Conservation (phyloP, 2,329 filamentous ascomycete genomes). For the Lasiodiplodia hormozganensis region DNA sequence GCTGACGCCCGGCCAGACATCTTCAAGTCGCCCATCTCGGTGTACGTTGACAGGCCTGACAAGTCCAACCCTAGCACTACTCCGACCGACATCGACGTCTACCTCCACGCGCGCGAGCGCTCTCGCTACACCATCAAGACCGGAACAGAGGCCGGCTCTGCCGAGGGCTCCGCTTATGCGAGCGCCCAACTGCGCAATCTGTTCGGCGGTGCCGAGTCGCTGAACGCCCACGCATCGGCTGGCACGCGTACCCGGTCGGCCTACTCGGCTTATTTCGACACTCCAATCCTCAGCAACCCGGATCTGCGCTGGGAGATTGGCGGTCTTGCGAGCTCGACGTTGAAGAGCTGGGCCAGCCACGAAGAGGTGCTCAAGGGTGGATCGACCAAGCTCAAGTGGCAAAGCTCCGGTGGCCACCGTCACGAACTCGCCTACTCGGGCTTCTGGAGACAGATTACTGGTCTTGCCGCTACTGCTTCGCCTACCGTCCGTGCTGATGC, state of each 20-base stretch:
- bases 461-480: constrained; percentile 76
- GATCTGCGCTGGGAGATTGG: constrained; percentile 81
- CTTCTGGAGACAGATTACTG: constrained; percentile 88
- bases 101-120: constrained; percentile 78
- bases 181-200: constrained; percentile 89
- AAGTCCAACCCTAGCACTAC: constrained; percentile 72
- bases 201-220: constrained; percentile 89
- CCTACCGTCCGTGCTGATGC: constrained; percentile 83
- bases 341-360: constrained; percentile 93
- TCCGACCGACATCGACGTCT: constrained; percentile 81
- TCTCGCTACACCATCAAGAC: constrained; percentile 88
- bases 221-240: constrained; percentile 85
- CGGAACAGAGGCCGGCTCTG: constrained; percentile 91
- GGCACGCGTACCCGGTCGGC: constrained; percentile 91
- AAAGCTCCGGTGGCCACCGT: constrained; percentile 66
- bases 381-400: constrained; percentile 77
- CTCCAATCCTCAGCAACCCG: constrained; percentile 83
- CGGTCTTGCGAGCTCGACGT: constrained; percentile 79
- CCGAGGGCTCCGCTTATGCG: constrained; percentile 91
- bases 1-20: constrained; percentile 67
- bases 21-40: constrained; percentile 80
- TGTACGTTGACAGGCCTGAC: constrained; percentile 80
- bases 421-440: constrained; percentile 83
- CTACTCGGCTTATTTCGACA: constrained; percentile 85
- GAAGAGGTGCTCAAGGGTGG: constrained; percentile 86